These are phyloP conservation scores for Acorus calamus DNA, from an alignment of 106 monocot species.

Conservation along the genomic window DNA sequence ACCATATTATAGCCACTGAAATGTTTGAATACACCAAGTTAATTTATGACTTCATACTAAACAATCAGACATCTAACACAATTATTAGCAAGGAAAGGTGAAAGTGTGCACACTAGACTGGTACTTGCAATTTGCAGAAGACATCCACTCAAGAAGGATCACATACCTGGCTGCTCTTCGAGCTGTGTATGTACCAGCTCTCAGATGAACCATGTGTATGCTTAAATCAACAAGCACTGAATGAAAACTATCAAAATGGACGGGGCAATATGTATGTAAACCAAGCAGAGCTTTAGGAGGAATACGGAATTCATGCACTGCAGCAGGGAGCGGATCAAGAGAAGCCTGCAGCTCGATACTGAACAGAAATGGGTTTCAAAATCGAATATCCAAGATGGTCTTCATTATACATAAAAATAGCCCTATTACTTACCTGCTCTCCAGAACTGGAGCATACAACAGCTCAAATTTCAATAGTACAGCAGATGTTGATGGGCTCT, in stretches of 20 bases:
- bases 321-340: conserved; percentile 39
- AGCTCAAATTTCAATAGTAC: conserved; percentile 92
- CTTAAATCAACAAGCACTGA: conserved; percentile 82
- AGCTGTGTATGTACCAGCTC: conserved; percentile 42
- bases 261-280: conserved; percentile 88
- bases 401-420: not conserved
- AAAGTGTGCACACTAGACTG: too few species aligned
- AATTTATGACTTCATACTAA: too few species aligned
- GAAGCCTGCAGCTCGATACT: conserved; percentile 48
- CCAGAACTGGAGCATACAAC: conserved; percentile 64
- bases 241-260: conserved; percentile 94
- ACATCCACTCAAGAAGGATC: conserved; percentile 5
- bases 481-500: conserved; percentile 68
- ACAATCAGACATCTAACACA: not conserved
- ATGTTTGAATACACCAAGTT: not conserved
- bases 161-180: conserved; percentile 94
- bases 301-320: conserved; percentile 94
- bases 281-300: conserved; percentile 84
- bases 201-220: conserved; percentile 64
- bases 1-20: conserved; percentile 14
- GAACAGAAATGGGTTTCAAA: conserved; percentile 4
- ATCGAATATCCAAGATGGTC: not conserved
- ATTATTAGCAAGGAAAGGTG: not conserved
- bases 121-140: too few species aligned
- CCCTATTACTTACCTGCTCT: conserved; percentile 45